Evolutionary conservation across 306 rosid species (phyloP).

Genomic region (Castanospermum australe): DNA sequence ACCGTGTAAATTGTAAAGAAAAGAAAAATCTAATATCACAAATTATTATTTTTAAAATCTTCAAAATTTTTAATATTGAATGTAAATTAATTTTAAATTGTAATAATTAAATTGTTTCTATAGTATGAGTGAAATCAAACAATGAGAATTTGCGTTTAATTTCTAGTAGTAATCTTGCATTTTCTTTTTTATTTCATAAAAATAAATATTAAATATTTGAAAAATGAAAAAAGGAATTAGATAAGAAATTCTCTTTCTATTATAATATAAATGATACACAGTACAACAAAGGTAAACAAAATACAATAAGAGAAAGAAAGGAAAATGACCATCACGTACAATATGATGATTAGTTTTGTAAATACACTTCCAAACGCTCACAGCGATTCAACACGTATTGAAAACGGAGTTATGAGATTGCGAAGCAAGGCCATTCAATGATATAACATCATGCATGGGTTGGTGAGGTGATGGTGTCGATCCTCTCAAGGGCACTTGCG

Average conservation of each 20-base stretch:
- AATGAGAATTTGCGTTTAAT: too few relatives aligned
- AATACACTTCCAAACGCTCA: not conserved
- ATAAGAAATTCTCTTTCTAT: not conserved
- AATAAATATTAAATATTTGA: not conserved
- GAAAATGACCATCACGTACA: not conserved
- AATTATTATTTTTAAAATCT: too few relatives aligned
- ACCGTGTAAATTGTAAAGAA: not conserved
- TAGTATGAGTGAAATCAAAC: too few relatives aligned
- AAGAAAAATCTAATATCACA: too few relatives aligned
- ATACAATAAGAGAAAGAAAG: not conserved
- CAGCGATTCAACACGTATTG: conserved; percentile 8
- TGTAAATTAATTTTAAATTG: too few relatives aligned
- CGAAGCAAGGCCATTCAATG: not conserved
- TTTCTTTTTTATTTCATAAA: not conserved
- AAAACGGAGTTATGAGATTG: not conserved
- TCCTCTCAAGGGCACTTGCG: conserved; percentile 83
- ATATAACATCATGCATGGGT: not conserved
- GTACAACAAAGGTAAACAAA: not conserved
- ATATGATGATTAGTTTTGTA: not conserved
- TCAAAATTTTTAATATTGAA: too few relatives aligned
- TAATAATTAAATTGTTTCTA: too few relatives aligned
- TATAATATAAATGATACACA: not conserved
- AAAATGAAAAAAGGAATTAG: not conserved
- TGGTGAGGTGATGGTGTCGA: too few relatives aligned
- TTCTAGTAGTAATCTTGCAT: too few relatives aligned